Percentiles rank a stretch among this genome's conserved stretches.
These are phyloP conservation scores for Daldinia bambusicola DNA, from an alignment of 495 filamentous ascomycete species.

Conservation along the genomic window DNA sequence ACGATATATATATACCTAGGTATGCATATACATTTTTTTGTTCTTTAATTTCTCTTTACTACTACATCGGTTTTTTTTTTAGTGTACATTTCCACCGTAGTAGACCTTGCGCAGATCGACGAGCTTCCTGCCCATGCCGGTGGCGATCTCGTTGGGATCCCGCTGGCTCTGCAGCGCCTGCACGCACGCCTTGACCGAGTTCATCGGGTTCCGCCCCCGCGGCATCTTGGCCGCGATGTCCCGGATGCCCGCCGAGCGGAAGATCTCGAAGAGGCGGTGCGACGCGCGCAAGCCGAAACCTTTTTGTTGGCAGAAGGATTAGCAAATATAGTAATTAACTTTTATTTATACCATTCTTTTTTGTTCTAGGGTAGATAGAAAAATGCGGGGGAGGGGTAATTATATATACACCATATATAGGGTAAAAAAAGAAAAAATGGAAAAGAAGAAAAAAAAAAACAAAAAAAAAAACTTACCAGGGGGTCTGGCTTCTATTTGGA, in stretches of 20 bases:
- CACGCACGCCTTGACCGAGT: slow-evolving; percentile 90
- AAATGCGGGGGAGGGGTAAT: slow-evolving; percentile 1
- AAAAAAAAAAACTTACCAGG: slow-evolving; percentile 72
- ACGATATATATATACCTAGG: slow-evolving; percentile 15
- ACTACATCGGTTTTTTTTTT: too few relatives aligned
- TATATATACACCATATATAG: not conserved
- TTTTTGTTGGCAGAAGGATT: slow-evolving; percentile 46
- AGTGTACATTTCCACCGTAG: slow-evolving; percentile 79
- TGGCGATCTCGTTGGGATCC: slow-evolving; percentile 87
- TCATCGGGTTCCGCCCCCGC: slow-evolving; percentile 91
- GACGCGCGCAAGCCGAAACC: slow-evolving; percentile 93
- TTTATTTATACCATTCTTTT: not conserved
- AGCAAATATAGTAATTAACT: not conserved
- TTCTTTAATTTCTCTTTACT: too few relatives aligned
- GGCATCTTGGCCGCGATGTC: slow-evolving; percentile 85
- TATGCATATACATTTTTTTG: too few relatives aligned
- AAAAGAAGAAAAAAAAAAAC: too few relatives aligned
- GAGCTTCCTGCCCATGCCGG: slow-evolving; percentile 88
- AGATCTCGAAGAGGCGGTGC: slow-evolving; percentile 92
- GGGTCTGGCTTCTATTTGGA: slow-evolving; percentile 81
- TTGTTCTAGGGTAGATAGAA: not conserved
- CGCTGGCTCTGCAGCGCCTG: slow-evolving; percentile 83
- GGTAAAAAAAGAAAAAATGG: not conserved
- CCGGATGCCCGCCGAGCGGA: slow-evolving; percentile 79
- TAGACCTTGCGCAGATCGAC: slow-evolving; percentile 98